A percentile compares a stretch with the other conserved stretches of the same genome.
Conservation (phyloP, 2,329 filamentous ascomycete genomes). For the Diaporthe humulicola region DNA sequence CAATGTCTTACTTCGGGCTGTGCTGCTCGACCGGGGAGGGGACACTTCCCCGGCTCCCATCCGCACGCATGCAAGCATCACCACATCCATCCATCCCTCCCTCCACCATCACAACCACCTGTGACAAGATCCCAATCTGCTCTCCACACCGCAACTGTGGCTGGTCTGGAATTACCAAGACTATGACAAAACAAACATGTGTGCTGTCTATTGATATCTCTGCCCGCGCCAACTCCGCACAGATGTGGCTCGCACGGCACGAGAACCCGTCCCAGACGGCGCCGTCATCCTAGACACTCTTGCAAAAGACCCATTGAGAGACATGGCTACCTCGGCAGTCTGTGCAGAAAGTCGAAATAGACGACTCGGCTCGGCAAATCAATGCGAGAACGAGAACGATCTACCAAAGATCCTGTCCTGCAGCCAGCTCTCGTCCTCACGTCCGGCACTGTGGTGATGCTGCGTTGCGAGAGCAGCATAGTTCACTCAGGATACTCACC, state of each 20-base stretch:
- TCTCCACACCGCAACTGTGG: conserved; percentile 31
- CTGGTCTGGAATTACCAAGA: conserved; percentile 7
- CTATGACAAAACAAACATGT: neutral
- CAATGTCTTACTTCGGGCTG: conserved; percentile 25
- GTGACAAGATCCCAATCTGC: conserved; percentile 7
- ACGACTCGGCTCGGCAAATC: neutral
- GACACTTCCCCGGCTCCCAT: conserved; percentile 1
- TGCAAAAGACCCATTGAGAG: neutral
- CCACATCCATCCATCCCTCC: conserved; percentile 4
- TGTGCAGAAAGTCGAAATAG: neutral
- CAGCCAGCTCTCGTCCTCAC: neutral
- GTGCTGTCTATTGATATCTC: conserved; percentile 11
- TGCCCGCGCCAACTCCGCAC: neutral
- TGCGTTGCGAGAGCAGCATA: neutral
- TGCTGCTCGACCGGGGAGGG: conserved; percentile 24
- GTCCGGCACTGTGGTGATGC: neutral
- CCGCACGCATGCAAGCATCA: conserved; percentile 10
- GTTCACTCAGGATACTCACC: neutral
- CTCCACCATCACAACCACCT: neutral
- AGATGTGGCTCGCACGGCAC: conserved; percentile 11
- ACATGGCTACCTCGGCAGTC: conserved; percentile 10
- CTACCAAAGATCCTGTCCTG: too few relatives aligned
- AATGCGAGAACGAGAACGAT: conserved; percentile 13
- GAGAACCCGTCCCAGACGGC: neutral
- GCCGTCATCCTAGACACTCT: conserved; percentile 7